Conservation (phyloP, 2,329 filamentous ascomycete genomes). For the Scedosporium aurantiacum region DNA sequence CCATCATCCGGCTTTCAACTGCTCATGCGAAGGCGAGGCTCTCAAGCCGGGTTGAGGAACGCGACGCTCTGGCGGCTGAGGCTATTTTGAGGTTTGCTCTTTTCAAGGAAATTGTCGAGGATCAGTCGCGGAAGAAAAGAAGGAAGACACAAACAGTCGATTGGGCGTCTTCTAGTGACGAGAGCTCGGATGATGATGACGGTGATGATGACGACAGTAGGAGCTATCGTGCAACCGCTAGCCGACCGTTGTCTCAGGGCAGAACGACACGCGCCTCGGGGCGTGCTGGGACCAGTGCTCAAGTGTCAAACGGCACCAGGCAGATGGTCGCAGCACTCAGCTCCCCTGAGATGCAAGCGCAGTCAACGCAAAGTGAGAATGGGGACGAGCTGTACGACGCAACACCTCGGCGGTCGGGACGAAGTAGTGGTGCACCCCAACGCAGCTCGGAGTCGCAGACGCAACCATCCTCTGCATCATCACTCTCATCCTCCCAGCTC, state of each 20-base stretch:
- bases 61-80: conserved; percentile 80
- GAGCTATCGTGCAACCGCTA: not conserved
- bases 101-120: conserved; percentile 86
- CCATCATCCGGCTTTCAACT: conserved; percentile 92
- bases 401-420: conserved; percentile 2
- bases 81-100: conserved; percentile 85
- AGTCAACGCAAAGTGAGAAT: conserved; percentile 21
- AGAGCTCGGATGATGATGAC: conserved; percentile 49
- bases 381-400: conserved; percentile 38
- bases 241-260: not conserved
- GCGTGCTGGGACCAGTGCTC: not conserved
- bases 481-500: conserved; percentile 63
- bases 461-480: conserved; percentile 64
- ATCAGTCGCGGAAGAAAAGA: conserved; percentile 72
- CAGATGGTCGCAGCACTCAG: not conserved
- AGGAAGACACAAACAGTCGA: conserved; percentile 55
- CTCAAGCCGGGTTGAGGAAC: conserved; percentile 78
- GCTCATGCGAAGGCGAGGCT: conserved; percentile 90
- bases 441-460: conserved; percentile 21
- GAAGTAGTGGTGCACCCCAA: conserved; percentile 12
- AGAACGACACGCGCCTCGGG: not conserved
- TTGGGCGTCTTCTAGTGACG: conserved; percentile 47
- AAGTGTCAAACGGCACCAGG: not conserved
- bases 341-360: conserved; percentile 5
- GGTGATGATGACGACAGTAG: conserved; percentile 25